A percentile compares a stretch with the other conserved stretches of the same genome.
phyloP scores from a whole-genome alignment of 1,284 basidiomycete genomes.

The Blastosporella zonata region DNA sequence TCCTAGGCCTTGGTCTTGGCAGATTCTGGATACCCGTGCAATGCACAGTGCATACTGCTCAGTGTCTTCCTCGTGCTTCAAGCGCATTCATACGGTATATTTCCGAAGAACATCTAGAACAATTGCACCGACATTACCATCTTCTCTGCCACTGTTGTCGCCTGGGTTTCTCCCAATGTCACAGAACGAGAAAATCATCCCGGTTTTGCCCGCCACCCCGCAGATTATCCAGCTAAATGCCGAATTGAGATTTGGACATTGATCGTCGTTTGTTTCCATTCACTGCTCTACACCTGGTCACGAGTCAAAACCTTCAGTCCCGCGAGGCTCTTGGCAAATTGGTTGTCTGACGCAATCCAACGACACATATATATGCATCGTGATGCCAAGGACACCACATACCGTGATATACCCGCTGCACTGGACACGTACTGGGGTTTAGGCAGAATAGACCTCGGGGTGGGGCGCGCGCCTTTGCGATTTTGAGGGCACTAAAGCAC shows the following conservation, averaged over 20 bases:
- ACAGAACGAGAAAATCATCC: background rate
- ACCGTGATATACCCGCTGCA: background rate
- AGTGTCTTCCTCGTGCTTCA: no score
- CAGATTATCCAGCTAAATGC: background rate
- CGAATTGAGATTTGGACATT: background rate
- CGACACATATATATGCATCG: background rate
- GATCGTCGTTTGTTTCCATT: background rate
- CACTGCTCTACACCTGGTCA: background rate
- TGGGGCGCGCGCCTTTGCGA: no score
- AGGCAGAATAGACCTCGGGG: no score
- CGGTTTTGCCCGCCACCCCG: background rate
- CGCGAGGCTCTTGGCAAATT: background rate
- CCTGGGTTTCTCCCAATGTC: no score
- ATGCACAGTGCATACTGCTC: no score
- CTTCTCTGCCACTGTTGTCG: no score
- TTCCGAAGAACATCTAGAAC: no score
- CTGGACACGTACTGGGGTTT: background rate
- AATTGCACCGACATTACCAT: no score
- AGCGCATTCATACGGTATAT: no score
- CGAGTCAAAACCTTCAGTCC: background rate
- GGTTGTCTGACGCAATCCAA: background rate
- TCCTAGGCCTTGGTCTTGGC: no score
- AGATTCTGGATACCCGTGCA: no score
- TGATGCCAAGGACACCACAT: background rate
- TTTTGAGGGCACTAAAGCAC: no score